Evolutionary conservation across 2,329 filamentous ascomycete genomes (phyloP), one percentile per base, ranked within the genome.

Genomic region (Ophiocordyceps camponoti-floridani): DNA sequence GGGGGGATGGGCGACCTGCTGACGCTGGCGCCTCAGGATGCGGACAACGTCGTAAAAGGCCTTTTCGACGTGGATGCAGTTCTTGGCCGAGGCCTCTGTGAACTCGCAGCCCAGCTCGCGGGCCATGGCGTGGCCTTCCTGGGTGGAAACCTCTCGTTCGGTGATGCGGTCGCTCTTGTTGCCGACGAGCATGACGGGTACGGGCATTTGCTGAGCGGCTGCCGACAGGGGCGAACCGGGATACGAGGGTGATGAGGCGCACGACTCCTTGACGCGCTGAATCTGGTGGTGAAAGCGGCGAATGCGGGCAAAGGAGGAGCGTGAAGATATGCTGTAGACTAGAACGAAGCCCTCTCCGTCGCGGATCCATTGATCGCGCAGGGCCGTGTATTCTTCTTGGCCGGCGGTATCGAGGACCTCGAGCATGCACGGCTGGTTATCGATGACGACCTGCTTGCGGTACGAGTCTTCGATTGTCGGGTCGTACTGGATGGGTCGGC

Each of bases 301-400:
- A 69, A 98, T 95, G 60, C 89, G 83, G 47, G 82, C 80, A 61
- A 96, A 96, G 18, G 89, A 96, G 31, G 88, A 88, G 56, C 91
- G 82, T 44, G 89, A 96, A 13, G 91, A 94, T 65, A 98, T 96
- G 54, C 88, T 94, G 73, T 96, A 96, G 58, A 96, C 87, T 44
- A 98, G 79, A 59, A 98, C 70, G 68, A 98, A 98, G 45, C 91
- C 91, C 67, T 98, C 91, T 61, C 91, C 91, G 23, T 89, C 96
- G 58, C 91, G 82, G 89, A 98, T 98, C 75, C 96, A 98, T 69
- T 96, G 91, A 71, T 98, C 91, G 61, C 91, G 77, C 91, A 98
- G 96, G 45, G 91, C 91, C 46, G 88, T 94, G 72, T 96, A 98
- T 69, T 98, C 91, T 68, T 98, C 91, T 66, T 98, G 91, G 48